Evolutionary conservation across 805 yeast genomes (phyloP).

Genomic region (Sugiyamaella boreocaroliniensis): DNA sequence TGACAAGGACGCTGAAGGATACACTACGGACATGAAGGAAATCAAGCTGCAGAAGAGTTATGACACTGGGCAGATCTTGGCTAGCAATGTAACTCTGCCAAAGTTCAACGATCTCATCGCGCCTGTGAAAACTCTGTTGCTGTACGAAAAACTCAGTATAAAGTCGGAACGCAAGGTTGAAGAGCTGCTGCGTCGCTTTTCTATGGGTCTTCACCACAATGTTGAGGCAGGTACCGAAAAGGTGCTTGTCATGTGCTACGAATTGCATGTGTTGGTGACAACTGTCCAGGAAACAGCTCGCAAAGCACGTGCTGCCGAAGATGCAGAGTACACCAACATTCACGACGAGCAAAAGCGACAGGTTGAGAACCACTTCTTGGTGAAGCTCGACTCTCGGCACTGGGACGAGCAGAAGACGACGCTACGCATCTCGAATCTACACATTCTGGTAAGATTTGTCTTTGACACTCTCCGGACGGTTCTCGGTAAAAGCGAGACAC

Average conservation of each 20-base stretch:
- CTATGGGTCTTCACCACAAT: conserved; percentile 75
- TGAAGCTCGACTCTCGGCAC: conserved; percentile 51
- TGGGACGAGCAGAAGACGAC: conserved; percentile 13
- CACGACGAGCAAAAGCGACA: conserved; percentile 30
- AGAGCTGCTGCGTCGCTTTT: conserved; percentile 67
- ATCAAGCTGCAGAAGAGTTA: conserved; percentile 82
- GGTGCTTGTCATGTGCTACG: conserved; percentile 65
- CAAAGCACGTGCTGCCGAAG: conserved; percentile 21
- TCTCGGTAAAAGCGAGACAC: conserved; percentile 51
- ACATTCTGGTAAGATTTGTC: conserved; percentile 65
- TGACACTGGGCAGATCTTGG: conserved; percentile 76
- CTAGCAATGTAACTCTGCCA: conserved; percentile 54
- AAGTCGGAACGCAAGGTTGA: conserved; percentile 69
- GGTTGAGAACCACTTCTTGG: conserved; percentile 61
- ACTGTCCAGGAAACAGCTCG: conserved; percentile 18
- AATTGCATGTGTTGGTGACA: conserved; percentile 48
- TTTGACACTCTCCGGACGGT: conserved; percentile 71
- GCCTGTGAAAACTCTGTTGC: conserved; percentile 59
- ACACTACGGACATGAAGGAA: conserved; percentile 78
- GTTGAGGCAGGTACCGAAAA: conserved; percentile 49
- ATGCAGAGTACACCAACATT: conserved; percentile 11
- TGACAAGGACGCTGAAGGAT: conserved; percentile 93
- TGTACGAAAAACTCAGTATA: conserved; percentile 57
- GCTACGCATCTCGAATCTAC: conserved; percentile 47
- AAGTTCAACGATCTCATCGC: conserved; percentile 51